Evolutionary conservation across 257 asterid genomes (phyloP), one percentile per base, ranked within the genome.

Genomic region (Nicotiana obtusifolia): DNA sequence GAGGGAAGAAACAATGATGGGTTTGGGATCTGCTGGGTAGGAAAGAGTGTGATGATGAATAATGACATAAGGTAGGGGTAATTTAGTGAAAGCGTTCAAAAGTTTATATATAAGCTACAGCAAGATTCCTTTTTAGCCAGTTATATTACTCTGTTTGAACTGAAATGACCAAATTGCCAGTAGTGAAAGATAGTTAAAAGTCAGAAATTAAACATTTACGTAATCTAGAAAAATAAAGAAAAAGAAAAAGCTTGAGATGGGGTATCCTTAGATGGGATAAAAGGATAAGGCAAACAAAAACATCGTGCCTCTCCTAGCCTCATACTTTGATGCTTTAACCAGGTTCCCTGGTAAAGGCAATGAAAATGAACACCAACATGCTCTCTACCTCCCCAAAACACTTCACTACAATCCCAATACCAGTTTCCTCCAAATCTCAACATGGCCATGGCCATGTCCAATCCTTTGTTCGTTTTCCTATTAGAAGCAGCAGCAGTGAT

Each of bases 311-410:
- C 83, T 65, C 44, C 24, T 71, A 61, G 44, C 52, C 71, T 64
- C 73, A 47, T 17, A n/a, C 22, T 71, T n/a, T 33, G 26, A 5
- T 57, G 66, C 84, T 24, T 61, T 69, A 77, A 20, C 44, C 24
- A 69, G 53, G 15, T 28, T 65, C 31, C 44, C n/a, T 37, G 52
- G 9, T 30, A 1, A 0, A 47, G 44, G 76, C 16, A 22, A 61
- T 19, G 52, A 67, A 78, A 81, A 73, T 62, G 57, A 75, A 57
- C 81, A 33, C 81, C 13, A 86, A 61, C 59, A 91, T 92, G 97
- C 84, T 92, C 68, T 91, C 89, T 49, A 24, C 9, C 65, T 67
- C 87, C 62, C 67, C 90, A 28, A 89, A 85, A 61, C 83, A 91
- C 28, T 81, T 90, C 82, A 80, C 76, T 79, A 26, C 86, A 62